Evolutionary conservation across 768 basidiomycete species (phyloP), one percentile per base, ranked within the genome.

Genomic region (Clavulina sp.): DNA sequence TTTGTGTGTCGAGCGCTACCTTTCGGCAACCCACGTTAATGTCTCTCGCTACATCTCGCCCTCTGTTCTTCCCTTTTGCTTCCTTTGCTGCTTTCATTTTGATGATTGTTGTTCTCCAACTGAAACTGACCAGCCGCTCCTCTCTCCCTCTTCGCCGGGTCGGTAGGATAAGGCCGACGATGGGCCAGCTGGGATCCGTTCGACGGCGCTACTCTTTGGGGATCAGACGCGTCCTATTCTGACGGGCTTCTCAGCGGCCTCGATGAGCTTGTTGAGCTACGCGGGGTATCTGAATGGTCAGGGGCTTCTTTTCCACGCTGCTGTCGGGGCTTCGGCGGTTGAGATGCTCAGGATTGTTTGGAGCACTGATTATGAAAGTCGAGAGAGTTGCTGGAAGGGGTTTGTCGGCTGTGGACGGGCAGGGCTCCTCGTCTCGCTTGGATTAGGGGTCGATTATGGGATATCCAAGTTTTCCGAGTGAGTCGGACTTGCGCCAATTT

Each of bases 81-180:
- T 34, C 18, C 40, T 19, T 50, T 54, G 7, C 4, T 44, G 24
- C 16, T 4, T 46, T 18, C 28, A 32, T 19, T 33, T 19, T 18
- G 41, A 26, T 51, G 49, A 51, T 53, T 64, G 36, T 60, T 41
- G 18, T 28, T 2, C 9, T 38, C 9, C 34, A 19, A 38, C 19
- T 9, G 9, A 38, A 38, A 38, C 43, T 46, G 9, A 46, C 9
- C 13, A 46, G 26, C 26, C 9, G 23, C 13, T 32, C 4, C 26
- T 21, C 24, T 3, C 4, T 4, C 1, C 23, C 1, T 24, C 32
- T 28, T n/a, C 7, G 4, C 18, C 21, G n/a, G 6, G n/a, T n/a
- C 19, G 30, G n/a, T 62, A 95, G 84, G 95, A 99, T 67, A 99
- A 97, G 68, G 61, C 56, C 16, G 95, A 99, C 68, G 95, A 99